phyloP scores from a whole-genome alignment of 345 rosid genomes.

The Hibiscus trionum region DNA sequence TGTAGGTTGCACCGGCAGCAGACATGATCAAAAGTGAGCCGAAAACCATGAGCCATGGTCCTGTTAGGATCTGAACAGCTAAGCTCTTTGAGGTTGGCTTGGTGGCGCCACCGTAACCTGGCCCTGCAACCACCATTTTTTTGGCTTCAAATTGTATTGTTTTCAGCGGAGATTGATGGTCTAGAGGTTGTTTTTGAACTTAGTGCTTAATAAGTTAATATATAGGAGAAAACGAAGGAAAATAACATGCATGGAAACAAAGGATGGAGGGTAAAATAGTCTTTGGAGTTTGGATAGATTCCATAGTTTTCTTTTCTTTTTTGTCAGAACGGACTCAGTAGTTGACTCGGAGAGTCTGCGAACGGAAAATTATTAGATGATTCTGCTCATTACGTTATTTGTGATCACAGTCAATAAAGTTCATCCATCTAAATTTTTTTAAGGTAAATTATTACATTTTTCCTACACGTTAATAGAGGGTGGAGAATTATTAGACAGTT shows the following conservation, averaged over 20 bases:
- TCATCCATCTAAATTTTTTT: too few relatives aligned
- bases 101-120: neutral
- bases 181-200: neutral
- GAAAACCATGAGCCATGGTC: conserved; percentile 58
- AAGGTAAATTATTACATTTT: too few relatives aligned
- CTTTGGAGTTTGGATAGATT: neutral
- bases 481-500: too few relatives aligned
- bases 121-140: conserved; percentile 8
- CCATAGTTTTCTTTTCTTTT: too few relatives aligned
- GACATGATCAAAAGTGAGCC: conserved; percentile 57
- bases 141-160: neutral
- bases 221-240: neutral
- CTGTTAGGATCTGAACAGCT: conserved; percentile 5
- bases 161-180: neutral
- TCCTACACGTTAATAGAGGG: too few relatives aligned
- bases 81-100: neutral
- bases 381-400: too few relatives aligned
- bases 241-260: neutral
- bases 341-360: neutral
- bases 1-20: conserved; percentile 53
- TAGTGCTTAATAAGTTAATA: neutral
- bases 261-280: neutral
- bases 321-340: neutral
- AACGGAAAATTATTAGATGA: too few relatives aligned
- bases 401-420: too few relatives aligned